Evolutionary conservation across 2,329 filamentous ascomycete species (phyloP), one percentile per base, ranked within the genome.

Genomic region (Allantophomopsis cytisporea): DNA sequence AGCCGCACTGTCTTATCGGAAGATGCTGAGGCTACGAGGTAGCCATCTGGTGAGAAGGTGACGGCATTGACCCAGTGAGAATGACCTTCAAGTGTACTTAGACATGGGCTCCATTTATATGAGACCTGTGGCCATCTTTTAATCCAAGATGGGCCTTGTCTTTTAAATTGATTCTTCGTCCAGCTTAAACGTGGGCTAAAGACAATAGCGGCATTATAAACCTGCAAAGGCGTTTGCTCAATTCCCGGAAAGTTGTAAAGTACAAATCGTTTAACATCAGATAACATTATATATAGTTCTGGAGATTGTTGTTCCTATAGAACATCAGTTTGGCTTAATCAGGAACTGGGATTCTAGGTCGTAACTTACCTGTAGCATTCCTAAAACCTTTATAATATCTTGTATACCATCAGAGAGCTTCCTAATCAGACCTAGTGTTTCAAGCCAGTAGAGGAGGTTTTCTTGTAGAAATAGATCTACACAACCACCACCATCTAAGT

Each of bases 171-270:
- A 1, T 18, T 32, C 37, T 37, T 36, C 39, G 47, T 43, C 14
- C 44, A 14, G 36, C 48, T 50, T 16, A 14, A 6, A 3, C 21
- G 23, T 23, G 47, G 48, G 39, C 45, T 47, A 17, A 50, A 50
- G 14, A 47, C 2, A 31, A 54, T 45, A 7, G 46, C 48, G 34
- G 50, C 50, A 31, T 38, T 41, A 42, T 54, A 54, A 41, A 40
- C 16, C 28, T 55, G 51, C 13, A 54, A 44, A 39, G 50, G 49
- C 17, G 15, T 41, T 31, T 35, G 41, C 40, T 49, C 45, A 20
- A 53, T 53, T 37, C 35, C 36, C 15, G 30, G 14, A 31, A 44
- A 48, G 42, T 50, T 45, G 32, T 46, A 52, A 42, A 48, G 47
- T 31, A 52, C 40, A 36, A 56, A 54, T 37, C 39, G 18, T 12